A percentile compares a stretch with the other conserved stretches of the same genome.
phyloP scores from a whole-genome alignment of 2,329 filamentous ascomycete genomes.

The Aspergillus aculeatus region DNA sequence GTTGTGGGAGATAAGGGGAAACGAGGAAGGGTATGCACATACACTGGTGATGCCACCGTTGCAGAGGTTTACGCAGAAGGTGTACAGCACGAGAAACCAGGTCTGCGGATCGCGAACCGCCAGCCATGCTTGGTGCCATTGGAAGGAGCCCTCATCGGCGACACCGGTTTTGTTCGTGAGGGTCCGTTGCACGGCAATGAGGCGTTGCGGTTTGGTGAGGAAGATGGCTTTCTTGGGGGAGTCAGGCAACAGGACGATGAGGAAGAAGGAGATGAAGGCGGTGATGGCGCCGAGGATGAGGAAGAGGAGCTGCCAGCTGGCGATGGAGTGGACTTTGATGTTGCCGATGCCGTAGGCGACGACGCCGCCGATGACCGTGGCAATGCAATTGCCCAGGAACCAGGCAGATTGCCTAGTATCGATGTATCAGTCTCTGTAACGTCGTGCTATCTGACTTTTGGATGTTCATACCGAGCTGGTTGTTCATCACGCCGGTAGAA shows the following conservation, averaged over 20 bases:
- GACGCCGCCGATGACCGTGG: conserved; percentile 30
- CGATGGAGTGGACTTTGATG: conserved; percentile 18
- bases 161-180: conserved; percentile 53
- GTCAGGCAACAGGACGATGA: conserved; percentile 25
- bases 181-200: conserved; percentile 54
- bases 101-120: conserved; percentile 32
- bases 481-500: conserved; percentile 37
- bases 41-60: conserved; percentile 37
- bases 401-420: conserved; percentile 31
- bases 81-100: conserved; percentile 35
- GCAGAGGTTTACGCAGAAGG: conserved; percentile 33
- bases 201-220: conserved; percentile 40
- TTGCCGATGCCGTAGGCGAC: conserved; percentile 31
- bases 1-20: no score
- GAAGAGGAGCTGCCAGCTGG: conserved; percentile 34
- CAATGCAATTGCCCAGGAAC: conserved; percentile 37
- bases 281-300: conserved; percentile 32
- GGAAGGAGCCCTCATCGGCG: conserved; percentile 50
- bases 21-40: not conserved
- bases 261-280: conserved; percentile 16
- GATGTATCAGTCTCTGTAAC: not conserved
- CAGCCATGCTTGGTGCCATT: conserved; percentile 42
- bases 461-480: conserved; percentile 21
- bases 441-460: not conserved
- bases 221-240: conserved; percentile 43